Evolutionary conservation across 352 stramenopile genomes (phyloP), one percentile per base, ranked within the genome.

Genomic region (Lagenidium sp.): DNA sequence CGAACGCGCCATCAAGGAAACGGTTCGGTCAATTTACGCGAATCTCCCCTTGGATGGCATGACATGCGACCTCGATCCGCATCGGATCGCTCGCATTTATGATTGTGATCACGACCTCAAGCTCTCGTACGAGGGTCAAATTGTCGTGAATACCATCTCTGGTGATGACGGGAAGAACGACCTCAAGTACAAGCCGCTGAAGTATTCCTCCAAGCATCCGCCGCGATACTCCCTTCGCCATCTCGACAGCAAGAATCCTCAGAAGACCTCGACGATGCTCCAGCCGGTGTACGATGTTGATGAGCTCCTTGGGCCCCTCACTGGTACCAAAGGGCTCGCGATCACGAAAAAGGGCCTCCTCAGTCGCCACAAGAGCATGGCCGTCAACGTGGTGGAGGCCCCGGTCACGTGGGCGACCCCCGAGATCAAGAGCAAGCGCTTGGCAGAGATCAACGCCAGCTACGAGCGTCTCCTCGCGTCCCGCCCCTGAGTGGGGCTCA

Each of bases 111-210:
- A 73, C 38, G 45, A 81, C 42, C 60, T 91, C 29, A 91, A 91
- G 50, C 50, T 91, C 8, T 86, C 68, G 16, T 86, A 88, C 40
- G 79, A 88, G 28, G 75, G 68, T 1, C 53, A 76, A 19, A 23
- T 80, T 31, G 72, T 81, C 12, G 61, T 85, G n/a, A 65, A 73
- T 7, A 68, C 55, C 3, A 32, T 42, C 6, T 44, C 20, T 8
- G 49, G 44, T 1, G 18, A 15, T 22, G 37, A 38, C 6, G 15
- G 8, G 19, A 47, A 38, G 30, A 42, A 44, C 18, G 64, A 59
- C 28, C 53, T 85, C 45, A 88, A 84, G 54, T 88, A 88, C 60
- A 88, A 88, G 47, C 76, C 76, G 3, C 54, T 88, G 15, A 67
- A 80, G 48, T 88, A 88, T 47, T 82, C 68, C 4, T 59, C 70